Evolutionary conservation across 2,329 filamentous ascomycete genomes (phyloP).

Genomic region (Oidium heveae): DNA sequence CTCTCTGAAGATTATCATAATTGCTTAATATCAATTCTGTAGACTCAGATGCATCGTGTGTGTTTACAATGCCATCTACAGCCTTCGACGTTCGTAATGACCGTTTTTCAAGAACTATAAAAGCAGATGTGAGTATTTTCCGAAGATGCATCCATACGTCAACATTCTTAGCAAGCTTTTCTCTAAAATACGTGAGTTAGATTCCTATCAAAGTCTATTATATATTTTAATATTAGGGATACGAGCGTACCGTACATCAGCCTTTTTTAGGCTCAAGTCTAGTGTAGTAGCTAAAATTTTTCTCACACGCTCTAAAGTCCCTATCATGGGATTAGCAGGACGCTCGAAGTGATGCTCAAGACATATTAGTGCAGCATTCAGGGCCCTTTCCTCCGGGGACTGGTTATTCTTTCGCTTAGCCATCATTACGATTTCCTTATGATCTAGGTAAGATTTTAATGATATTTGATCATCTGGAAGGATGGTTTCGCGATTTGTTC

Average conservation of each 20-base stretch:
- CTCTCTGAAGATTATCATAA: slow-evolving; percentile 32
- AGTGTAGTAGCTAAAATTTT: slow-evolving; percentile 33
- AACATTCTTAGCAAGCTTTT: slow-evolving; percentile 34
- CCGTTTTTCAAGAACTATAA: slow-evolving; percentile 32
- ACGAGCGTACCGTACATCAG: slow-evolving; percentile 27
- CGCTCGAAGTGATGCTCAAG: slow-evolving; percentile 35
- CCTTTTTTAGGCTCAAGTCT: slow-evolving; percentile 33
- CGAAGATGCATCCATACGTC: slow-evolving; percentile 40
- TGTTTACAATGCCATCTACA: slow-evolving; percentile 27
- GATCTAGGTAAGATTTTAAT: slow-evolving; percentile 2
- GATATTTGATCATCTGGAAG: slow-evolving; percentile 4
- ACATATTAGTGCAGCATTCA: slow-evolving; percentile 32
- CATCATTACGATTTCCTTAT: slow-evolving; percentile 4
- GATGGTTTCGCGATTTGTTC: slow-evolving; percentile 12
- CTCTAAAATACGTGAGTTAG: slow-evolving; percentile 17
- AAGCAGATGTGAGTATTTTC: slow-evolving; percentile 32
- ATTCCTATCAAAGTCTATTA: not conserved
- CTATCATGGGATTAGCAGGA: slow-evolving; percentile 29
- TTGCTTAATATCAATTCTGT: slow-evolving; percentile 37
- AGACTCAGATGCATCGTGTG: slow-evolving; percentile 33
- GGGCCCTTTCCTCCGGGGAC: slow-evolving; percentile 37
- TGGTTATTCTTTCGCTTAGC: slow-evolving; percentile 13
- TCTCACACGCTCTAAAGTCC: slow-evolving; percentile 27
- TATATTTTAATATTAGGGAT: not conserved
- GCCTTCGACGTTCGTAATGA: slow-evolving; percentile 30